Base-by-base conservation (phyloP, 345 rosid genomes). In the Reutealis trisperma region DNA sequence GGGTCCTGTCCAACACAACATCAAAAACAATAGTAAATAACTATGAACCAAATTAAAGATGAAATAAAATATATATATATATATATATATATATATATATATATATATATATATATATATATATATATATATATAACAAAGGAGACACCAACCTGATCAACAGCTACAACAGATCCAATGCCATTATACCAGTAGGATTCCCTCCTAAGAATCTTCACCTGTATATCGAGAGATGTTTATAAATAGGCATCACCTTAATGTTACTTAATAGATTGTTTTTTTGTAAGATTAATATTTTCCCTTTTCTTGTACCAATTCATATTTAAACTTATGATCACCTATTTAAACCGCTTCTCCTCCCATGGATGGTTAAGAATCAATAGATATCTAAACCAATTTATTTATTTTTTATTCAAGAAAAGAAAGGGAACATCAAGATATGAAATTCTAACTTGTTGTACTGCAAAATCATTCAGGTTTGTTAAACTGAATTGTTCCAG, bases 111-210 rank as follows among this genome's bases (percentile, higher is more conserved):
- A n/a, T n/a, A n/a, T n/a, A n/a, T n/a, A n/a, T n/a, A n/a, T n/a
- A n/a, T n/a, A n/a, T n/a, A n/a, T n/a, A n/a, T n/a, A 63, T 5
- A 54, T 16, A 67, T 25, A 25, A 14, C 6, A 44, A 41, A 22
- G 18, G n/a, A 69, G 19, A 27, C 27, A 68, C 32, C 37, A 52
- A 90, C 97, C 98, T 89, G 96, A 84, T 92, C 94, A 68, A 94
- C 97, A 22, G 97, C 93, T 25, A 94, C 97, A 67, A 94, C 97
- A 41, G 94, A 87, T 65, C 97, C 98, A 68, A 78, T 75, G 72
- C 89, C 90, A 18, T 94, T 94, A 89, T 79, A 94, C 98, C 97
- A 94, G 88, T 94, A 92, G 16, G 98, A 94, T 77, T 94, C 98
- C 84, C 80, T 90, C 85, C 96, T 88, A 25, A 90, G 86, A 79